Evolutionary conservation across 768 basidiomycete species (phyloP), one percentile per base, ranked within the genome.

Genomic region (Suillus paluster): DNA sequence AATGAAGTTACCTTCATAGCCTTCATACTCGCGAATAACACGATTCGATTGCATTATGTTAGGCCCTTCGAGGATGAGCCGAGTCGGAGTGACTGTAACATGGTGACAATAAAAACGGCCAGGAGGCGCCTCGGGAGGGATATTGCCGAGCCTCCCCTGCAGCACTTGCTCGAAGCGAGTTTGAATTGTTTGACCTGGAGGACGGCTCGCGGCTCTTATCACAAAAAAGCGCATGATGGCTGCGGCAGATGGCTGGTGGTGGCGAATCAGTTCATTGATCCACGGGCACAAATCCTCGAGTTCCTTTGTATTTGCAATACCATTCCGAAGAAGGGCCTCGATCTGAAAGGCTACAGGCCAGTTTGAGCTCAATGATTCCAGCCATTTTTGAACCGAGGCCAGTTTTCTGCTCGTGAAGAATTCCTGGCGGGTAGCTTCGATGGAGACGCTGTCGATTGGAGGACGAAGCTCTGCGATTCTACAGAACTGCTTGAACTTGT

Each of bases 341-440:
- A 93, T 75, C 72, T 95, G 93, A 70, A 93, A 95, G 1, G 87
- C 89, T 36, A 92, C 80, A 5, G 77, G 73, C 89, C 90, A 94
- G 25, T 69, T 65, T 36, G 57, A 11, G 15, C 82, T 78, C 50
- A 88, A 80, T 4, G 71, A 73, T 34, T 71, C 71, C 46, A 90
- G 65, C 74, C 79, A 80, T 17, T 67, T 69, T 17, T 78, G 75
- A 10, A 91, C 70, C 10, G 73, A 74, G 62, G 80, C 73, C 3
- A 93, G 78, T 5, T 76, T 73, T 63, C 74, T 83, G 11, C 68
- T 65, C 0, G 77, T 66, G 68, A 90, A 94, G 64, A 91, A 87
- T 0, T 73, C 77, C 42, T 74, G 78, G 4, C 76, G 67, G 14
- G 71, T 70, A 3, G 88, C 84, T 19, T 87, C 83, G 54, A 92